Percentiles rank a stretch among this genome's conserved stretches.
Evolutionary conservation across 129 eudicot species (phyloP).

Genomic region (Chrysanthemum lavandulifolium): DNA sequence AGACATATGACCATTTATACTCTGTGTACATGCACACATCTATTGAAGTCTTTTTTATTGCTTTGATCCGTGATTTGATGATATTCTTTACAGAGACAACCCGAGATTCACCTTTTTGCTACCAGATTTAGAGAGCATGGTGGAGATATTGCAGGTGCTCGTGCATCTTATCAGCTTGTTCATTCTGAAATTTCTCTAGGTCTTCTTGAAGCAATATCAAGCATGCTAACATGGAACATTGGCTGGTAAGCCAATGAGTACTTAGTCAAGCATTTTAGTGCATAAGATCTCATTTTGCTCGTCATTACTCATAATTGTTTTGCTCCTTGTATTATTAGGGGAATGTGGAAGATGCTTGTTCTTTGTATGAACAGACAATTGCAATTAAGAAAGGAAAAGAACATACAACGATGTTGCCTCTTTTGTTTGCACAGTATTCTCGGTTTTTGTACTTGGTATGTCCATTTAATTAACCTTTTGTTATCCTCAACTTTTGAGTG

Average conservation of each 20-base stretch:
- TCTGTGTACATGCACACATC: slow-evolving; percentile 1
- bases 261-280: slow-evolving; percentile 2
- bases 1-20: neutral
- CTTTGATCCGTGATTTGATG: slow-evolving; percentile 10
- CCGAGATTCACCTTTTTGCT: slow-evolving; percentile 97
- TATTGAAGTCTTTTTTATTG: neutral
- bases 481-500: neutral
- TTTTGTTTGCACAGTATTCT: slow-evolving; percentile 85
- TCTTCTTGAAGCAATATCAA: slow-evolving; percentile 82
- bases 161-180: slow-evolving; percentile 91
- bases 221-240: slow-evolving; percentile 96
- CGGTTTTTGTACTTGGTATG: slow-evolving; percentile 82
- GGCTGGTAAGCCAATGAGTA: slow-evolving; percentile 58
- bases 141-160: slow-evolving; percentile 80
- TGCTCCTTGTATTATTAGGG: slow-evolving; percentile 53
- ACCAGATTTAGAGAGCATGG: slow-evolving; percentile 73
- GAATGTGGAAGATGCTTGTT: slow-evolving; percentile 76
- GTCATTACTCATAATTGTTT: neutral
- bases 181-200: slow-evolving; percentile 95
- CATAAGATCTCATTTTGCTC: neutral
- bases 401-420: slow-evolving; percentile 79
- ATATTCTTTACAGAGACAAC: slow-evolving; percentile 73
- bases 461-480: neutral
- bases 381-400: slow-evolving; percentile 96
- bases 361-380: slow-evolving; percentile 87